Conservation (phyloP, 352 stramenopile species). For the Globisporangium perplexum region DNA sequence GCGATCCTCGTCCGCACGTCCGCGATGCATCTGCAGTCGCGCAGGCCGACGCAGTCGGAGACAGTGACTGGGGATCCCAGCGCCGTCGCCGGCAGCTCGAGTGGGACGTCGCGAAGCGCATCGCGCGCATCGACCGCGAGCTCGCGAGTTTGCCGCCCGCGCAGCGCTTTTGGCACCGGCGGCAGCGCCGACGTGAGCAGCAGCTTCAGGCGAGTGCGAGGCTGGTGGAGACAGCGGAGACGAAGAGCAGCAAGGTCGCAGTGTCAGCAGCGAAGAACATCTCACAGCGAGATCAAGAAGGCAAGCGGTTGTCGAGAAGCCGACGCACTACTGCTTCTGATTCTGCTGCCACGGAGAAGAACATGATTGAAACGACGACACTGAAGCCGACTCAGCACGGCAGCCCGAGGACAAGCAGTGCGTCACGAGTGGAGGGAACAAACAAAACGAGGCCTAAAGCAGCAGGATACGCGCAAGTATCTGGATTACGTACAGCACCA, state of each 20-base stretch:
- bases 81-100: slow-evolving; percentile 39
- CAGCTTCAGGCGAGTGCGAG: slow-evolving; percentile 11
- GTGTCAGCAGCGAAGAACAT: background rate
- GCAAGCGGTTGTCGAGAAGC: background rate
- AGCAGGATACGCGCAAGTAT: too few species aligned
- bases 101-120: slow-evolving; percentile 68
- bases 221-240: background rate
- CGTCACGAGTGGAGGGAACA: background rate
- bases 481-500: background rate
- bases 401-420: background rate
- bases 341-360: background rate
- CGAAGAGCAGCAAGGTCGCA: background rate
- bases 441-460: background rate
- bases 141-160: slow-evolving; percentile 35
- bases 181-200: slow-evolving; percentile 2
- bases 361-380: background rate
- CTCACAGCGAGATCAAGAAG: background rate
- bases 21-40: background rate
- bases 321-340: background rate
- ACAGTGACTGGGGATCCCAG: slow-evolving; percentile 13
- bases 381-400: background rate
- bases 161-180: slow-evolving; percentile 55
- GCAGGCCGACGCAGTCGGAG: background rate
- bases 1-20: slow-evolving; percentile 1
- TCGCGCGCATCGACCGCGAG: slow-evolving; percentile 61